Base-by-base conservation (phyloP, 1,139 yeast species). In the Dujonia santamariae region DNA sequence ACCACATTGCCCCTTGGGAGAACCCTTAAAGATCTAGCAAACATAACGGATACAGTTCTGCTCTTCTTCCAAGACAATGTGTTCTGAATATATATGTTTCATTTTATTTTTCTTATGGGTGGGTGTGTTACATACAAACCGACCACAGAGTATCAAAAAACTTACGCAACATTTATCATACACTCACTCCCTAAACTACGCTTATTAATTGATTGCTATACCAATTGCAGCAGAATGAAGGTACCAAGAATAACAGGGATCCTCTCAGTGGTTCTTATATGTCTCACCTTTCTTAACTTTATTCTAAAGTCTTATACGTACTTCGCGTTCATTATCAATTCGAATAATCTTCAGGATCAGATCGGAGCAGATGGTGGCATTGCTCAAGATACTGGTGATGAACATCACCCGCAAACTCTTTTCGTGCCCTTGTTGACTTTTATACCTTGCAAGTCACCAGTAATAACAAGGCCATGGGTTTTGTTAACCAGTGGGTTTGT, bases 361-460 rank as follows among this genome's bases (percentile, higher is more conserved):
- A n/a, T n/a, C n/a, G 44, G 48, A 5, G 43, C 52, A 8, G 48
- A 54, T 28, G 43, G 45, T 30, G 39, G 53, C 28, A 48, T 59
- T 16, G 57, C 61, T 23, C 56, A 61, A 45, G 65, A 59, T 41
- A 57, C 65, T 2, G 67, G 65, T 4, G 64, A 57, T 36, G 47
- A 61, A 2, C 69, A 67, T 3, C 70, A 63, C 43, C 71, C 72
- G 11, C 69, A 63, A 40, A 69, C 63, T 40, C 48, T 64, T 33
- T 65, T 54, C 42, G 70, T 65, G 6, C 72, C 72, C 3, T 47
- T 65, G 23, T 44, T 65, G 16, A 61, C 71, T 4, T 65, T 63
- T 42, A 63, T 65, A 26, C 71, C 72, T 7, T 53, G 65, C 1
- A 52, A 49, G 28, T 61, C 70, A 2, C 63, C 71, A 1, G 68